Evolutionary conservation across 2,329 filamentous ascomycete species (phyloP).

Genomic region (Coniochaeta sp.): DNA sequence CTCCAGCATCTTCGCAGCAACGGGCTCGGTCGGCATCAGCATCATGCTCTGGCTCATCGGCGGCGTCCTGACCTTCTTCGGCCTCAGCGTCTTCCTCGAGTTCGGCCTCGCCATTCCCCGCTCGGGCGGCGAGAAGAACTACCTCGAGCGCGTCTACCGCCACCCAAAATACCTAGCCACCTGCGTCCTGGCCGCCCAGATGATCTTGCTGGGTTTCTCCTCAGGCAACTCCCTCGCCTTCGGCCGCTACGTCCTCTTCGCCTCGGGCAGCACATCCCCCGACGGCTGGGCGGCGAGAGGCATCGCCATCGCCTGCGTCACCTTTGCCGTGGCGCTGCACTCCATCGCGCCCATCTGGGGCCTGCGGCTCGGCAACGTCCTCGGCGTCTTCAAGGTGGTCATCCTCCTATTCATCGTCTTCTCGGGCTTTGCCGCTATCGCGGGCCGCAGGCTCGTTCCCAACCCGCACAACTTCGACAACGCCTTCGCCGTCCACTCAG

Average conservation of each 20-base stretch:
- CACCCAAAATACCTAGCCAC: slow-evolving; percentile 52
- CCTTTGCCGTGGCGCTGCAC: slow-evolving; percentile 47
- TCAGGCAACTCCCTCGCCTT: slow-evolving; percentile 53
- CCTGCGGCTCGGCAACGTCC: slow-evolving; percentile 48
- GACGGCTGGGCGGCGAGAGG: slow-evolving; percentile 51
- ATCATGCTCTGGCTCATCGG: slow-evolving; percentile 27
- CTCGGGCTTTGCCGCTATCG: slow-evolving; percentile 50
- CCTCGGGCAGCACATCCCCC: slow-evolving; percentile 30
- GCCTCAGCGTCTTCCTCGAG: slow-evolving; percentile 55
- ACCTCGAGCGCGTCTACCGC: slow-evolving; percentile 55
- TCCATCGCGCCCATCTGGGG: slow-evolving; percentile 48
- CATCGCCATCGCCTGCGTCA: slow-evolving; percentile 46
- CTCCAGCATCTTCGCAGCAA: slow-evolving; percentile 43
- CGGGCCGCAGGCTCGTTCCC: slow-evolving; percentile 33
- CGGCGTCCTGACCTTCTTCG: slow-evolving; percentile 46
- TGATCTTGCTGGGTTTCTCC: slow-evolving; percentile 55
- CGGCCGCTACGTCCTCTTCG: slow-evolving; percentile 43
- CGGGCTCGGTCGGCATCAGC: slow-evolving; percentile 44
- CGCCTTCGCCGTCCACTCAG: slow-evolving; percentile 37
- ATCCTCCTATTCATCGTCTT: slow-evolving; percentile 56
- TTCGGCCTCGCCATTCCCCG: slow-evolving; percentile 58
- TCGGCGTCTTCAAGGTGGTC: slow-evolving; percentile 54
- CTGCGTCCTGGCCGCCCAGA: slow-evolving; percentile 52
- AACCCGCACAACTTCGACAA: slow-evolving; percentile 52
- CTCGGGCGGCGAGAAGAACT: slow-evolving; percentile 62